Evolutionary conservation across 2,329 filamentous ascomycete genomes (phyloP).

Genomic region (Alternaria hordeiaustralica): DNA sequence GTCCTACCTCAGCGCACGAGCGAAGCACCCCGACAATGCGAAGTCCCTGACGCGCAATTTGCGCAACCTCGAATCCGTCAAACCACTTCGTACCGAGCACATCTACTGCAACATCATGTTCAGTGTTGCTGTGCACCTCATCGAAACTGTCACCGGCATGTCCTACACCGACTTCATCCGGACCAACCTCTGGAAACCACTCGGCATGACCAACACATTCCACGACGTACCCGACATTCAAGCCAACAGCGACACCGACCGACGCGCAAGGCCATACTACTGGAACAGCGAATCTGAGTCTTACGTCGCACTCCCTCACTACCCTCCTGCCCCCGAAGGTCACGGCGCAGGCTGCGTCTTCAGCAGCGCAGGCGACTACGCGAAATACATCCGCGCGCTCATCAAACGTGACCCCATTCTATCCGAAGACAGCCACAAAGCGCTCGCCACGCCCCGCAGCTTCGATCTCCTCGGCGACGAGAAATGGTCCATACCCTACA

Average conservation of each 20-base stretch:
- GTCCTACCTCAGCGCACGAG: not conserved
- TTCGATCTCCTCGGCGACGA: not conserved
- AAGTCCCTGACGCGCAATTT: conserved; percentile 38
- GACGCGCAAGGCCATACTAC: not conserved
- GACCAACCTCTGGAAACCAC: not conserved
- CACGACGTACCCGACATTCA: not conserved
- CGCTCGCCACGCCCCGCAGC: conserved; percentile 20
- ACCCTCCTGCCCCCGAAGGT: conserved; percentile 19
- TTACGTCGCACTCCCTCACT: not conserved
- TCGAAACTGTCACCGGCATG: conserved; percentile 53
- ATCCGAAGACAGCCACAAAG: conserved; percentile 17
- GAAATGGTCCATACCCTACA: not conserved
- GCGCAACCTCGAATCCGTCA: conserved; percentile 53
- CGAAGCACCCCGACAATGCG: not conserved
- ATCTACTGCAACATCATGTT: conserved; percentile 64
- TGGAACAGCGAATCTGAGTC: not conserved
- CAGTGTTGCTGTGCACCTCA: conserved; percentile 54
- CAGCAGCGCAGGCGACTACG: conserved; percentile 27
- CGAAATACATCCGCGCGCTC: conserved; percentile 34
- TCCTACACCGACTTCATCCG: not conserved
- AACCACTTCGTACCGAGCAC: conserved; percentile 51
- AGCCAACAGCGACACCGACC: not conserved
- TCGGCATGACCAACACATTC: not conserved
- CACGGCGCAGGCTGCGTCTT: conserved; percentile 33
- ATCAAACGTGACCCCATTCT: conserved; percentile 13